A percentile compares a stretch with the other conserved stretches of the same genome.
phyloP scores from a whole-genome alignment of 345 rosid species.

The Euphorbia tirucalli region DNA sequence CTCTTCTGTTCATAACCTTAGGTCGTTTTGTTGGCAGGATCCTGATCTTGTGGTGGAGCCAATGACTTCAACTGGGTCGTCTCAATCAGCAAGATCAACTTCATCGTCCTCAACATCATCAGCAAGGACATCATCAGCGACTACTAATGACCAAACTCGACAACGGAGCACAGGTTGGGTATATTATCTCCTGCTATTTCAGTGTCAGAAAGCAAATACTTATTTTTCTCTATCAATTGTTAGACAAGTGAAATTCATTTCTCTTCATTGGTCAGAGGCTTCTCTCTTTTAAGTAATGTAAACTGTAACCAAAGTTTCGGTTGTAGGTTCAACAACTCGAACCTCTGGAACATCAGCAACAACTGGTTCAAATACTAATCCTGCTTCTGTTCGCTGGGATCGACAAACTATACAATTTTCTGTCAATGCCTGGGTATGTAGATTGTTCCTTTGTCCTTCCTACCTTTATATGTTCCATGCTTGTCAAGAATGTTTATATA shows the following conservation, averaged over 20 bases:
- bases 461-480: background rate
- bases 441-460: background rate
- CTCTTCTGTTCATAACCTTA: background rate
- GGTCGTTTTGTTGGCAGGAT: constrained; percentile 48
- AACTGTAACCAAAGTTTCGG: constrained; percentile 16
- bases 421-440: constrained; percentile 92
- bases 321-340: constrained; percentile 67
- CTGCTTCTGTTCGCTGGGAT: constrained; percentile 80
- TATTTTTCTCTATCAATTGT: background rate
- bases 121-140: too few species aligned
- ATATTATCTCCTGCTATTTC: background rate
- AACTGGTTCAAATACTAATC: constrained; percentile 40
- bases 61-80: constrained; percentile 55
- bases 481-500: background rate
- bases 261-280: background rate
- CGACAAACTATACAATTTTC: constrained; percentile 88
- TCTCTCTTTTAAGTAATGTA: constrained; percentile 9
- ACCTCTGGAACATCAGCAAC: constrained; percentile 57
- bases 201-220: background rate
- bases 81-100: constrained; percentile 58
- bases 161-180: constrained; percentile 52
- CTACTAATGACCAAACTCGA: constrained; percentile 49
- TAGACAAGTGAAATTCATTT: background rate
- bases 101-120: constrained; percentile 58
- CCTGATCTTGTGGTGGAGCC: constrained; percentile 84